Percentiles rank a stretch among this genome's conserved stretches.
These are phyloP conservation scores for Kodamaea lidongshanica DNA, from an alignment of 805 yeast species.

Conservation along the genomic window DNA sequence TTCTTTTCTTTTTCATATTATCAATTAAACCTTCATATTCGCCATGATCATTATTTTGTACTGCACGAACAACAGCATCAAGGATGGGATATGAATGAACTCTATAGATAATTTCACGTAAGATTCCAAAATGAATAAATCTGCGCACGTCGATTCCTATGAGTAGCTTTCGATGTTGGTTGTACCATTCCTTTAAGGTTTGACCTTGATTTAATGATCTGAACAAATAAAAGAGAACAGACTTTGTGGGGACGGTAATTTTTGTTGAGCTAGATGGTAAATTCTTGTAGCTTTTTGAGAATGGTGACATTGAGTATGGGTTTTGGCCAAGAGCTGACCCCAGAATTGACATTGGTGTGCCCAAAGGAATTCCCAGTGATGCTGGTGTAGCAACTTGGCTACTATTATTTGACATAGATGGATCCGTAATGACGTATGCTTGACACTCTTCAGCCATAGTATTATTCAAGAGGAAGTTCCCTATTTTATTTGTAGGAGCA, in stretches of 20 bases:
- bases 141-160: slow-evolving; percentile 72
- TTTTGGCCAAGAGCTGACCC: slow-evolving; percentile 6
- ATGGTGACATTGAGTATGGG: slow-evolving; percentile 7
- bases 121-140: slow-evolving; percentile 79
- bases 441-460: slow-evolving; percentile 76
- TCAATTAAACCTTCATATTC: slow-evolving; percentile 11
- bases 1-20: slow-evolving; percentile 12
- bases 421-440: slow-evolving; percentile 55
- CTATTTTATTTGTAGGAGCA: slow-evolving; percentile 78
- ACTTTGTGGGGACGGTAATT: slow-evolving; percentile 49
- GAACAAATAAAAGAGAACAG: slow-evolving; percentile 66
- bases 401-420: slow-evolving; percentile 6
- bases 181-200: slow-evolving; percentile 75
- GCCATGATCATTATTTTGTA: slow-evolving; percentile 24
- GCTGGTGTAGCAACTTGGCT: slow-evolving; percentile 12
- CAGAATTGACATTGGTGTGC: slow-evolving; percentile 1
- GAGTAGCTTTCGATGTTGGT: slow-evolving; percentile 53
- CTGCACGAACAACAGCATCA: slow-evolving; percentile 31
- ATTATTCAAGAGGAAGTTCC: slow-evolving; percentile 54
- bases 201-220: slow-evolving; percentile 73
- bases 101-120: slow-evolving; percentile 75
- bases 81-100: slow-evolving; percentile 71
- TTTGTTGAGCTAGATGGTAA: slow-evolving; percentile 1
- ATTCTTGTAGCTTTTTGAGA: slow-evolving; percentile 4
- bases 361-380: no score